Base-by-base conservation (phyloP, 805 yeast genomes). In the Wickerhamiella vanderwaltii region DNA sequence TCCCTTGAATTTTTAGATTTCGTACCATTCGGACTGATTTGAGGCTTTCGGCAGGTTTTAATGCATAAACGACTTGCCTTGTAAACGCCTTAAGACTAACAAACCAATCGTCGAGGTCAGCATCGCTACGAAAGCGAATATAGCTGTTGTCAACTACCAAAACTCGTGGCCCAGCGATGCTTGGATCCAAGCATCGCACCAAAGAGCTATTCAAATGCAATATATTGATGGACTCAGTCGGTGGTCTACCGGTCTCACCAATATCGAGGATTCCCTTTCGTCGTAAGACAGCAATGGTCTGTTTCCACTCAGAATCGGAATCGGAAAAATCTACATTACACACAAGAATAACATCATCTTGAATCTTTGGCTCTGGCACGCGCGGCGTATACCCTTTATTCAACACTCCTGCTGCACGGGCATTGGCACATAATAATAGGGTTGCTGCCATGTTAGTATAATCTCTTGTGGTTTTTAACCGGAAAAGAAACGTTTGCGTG, bases 61-160 rank as follows among this genome's bases (percentile, higher is more conserved):
- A 34, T 1, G 57, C 37, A 16, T 52, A 55, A 1, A 59, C 51
- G 3, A 48, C 44, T 35, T 51, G 51, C 44, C 38, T 43, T 13
- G 60, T 41, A 26, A 58, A 49, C 3, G 50, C 41, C 30, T 49
- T 48, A 25, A 59, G 41, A 3, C 57, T 48, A 5, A 58, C 50
- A 30, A 54, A 49, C 63, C 63, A 59, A 43, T 55, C 59, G 24
- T 52, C 61, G 24, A 48, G 51, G 29, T 56, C 61, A 18, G 48
- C 47, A 15, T 51, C 48, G n/a, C 45, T 44, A 7, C 29, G 31
- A 36, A 57, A 52, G 35, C 45, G 43, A 12, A 55, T 39, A 37
- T 51, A 57, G 1, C 51, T 48, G 3, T 52, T 54, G 12, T 51
- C 55, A 39, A 48, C 31, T 31, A 48, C 54, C 2, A 55, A 51